A percentile compares a stretch with the other conserved stretches of the same genome.
Conservation (phyloP, 2,329 filamentous ascomycete genomes). For the Penicillium verrucosum region DNA sequence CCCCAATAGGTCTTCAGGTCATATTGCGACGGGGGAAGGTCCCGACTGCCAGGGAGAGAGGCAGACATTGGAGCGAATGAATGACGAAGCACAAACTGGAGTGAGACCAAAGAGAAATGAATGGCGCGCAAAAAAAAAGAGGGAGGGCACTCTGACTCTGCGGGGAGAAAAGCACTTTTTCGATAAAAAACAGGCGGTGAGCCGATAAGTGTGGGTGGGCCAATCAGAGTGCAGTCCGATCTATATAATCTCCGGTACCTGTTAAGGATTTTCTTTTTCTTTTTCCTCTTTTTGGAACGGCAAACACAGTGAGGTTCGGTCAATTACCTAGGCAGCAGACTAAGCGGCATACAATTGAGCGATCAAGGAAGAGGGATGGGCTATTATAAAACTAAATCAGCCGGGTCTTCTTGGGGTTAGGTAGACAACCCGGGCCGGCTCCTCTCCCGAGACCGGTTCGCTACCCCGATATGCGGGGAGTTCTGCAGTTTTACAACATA, state of each 20-base stretch:
- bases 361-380: neutral
- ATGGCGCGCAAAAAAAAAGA: slow-evolving; percentile 8
- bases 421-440: neutral
- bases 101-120: slow-evolving; percentile 12
- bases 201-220: slow-evolving; percentile 27
- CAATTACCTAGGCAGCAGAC: neutral
- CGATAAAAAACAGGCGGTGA: slow-evolving; percentile 35
- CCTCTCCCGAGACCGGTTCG: slow-evolving; percentile 8
- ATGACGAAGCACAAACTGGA: neutral
- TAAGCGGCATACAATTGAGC: too few relatives aligned
- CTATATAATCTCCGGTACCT: neutral
- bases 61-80: slow-evolving; percentile 51
- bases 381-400: neutral
- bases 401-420: neutral
- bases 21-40: slow-evolving; percentile 87
- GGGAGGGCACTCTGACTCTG: slow-evolving; percentile 14
- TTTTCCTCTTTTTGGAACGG: neutral
- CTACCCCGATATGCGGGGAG: slow-evolving; percentile 9
- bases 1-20: slow-evolving; percentile 94
- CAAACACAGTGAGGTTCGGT: neutral
- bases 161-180: slow-evolving; percentile 22
- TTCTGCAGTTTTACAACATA: neutral
- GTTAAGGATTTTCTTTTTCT: neutral
- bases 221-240: slow-evolving; percentile 15
- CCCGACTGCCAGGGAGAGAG: slow-evolving; percentile 64